Evolutionary conservation across 2,329 filamentous ascomycete species (phyloP).

Genomic region (Trichoderma citrinoviride): DNA sequence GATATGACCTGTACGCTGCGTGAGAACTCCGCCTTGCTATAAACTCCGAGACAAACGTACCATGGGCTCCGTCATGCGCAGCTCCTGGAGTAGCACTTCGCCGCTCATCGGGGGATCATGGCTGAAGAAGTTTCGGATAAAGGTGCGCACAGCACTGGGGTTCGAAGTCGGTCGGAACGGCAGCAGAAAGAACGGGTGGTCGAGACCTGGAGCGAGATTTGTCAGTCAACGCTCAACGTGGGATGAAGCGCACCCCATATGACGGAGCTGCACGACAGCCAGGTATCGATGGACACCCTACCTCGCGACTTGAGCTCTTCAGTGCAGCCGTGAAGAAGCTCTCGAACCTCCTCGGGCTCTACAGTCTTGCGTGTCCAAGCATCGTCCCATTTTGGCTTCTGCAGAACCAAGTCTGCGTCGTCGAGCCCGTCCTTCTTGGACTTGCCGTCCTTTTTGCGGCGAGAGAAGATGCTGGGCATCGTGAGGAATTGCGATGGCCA

Average conservation of each 20-base stretch:
- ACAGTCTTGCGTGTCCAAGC: constrained; percentile 81
- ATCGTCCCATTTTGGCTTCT: constrained; percentile 81
- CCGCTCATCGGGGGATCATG: constrained; percentile 62
- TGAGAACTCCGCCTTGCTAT: constrained; percentile 27
- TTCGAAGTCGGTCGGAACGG: constrained; percentile 94
- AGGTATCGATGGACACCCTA: constrained; percentile 43
- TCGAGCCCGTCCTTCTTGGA: constrained; percentile 65
- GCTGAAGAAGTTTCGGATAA: constrained; percentile 90
- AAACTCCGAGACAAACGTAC: constrained; percentile 50
- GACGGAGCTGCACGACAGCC: background rate
- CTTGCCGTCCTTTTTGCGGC: constrained; percentile 70
- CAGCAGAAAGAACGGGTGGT: constrained; percentile 87
- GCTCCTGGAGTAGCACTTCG: constrained; percentile 73
- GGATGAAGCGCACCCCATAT: background rate
- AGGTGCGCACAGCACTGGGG: constrained; percentile 85
- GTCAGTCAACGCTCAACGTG: background rate
- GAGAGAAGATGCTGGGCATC: constrained; percentile 60
- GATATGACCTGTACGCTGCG: constrained; percentile 68
- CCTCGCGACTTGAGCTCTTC: constrained; percentile 92
- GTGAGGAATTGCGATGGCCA: constrained; percentile 26
- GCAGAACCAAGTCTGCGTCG: constrained; percentile 51
- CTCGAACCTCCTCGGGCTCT: constrained; percentile 85
- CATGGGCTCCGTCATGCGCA: constrained; percentile 91
- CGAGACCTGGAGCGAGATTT: constrained; percentile 59
- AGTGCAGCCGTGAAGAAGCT: constrained; percentile 80